These are phyloP conservation scores for Candida mattraensis DNA, from an alignment of 805 yeast species.

Conservation along the genomic window DNA sequence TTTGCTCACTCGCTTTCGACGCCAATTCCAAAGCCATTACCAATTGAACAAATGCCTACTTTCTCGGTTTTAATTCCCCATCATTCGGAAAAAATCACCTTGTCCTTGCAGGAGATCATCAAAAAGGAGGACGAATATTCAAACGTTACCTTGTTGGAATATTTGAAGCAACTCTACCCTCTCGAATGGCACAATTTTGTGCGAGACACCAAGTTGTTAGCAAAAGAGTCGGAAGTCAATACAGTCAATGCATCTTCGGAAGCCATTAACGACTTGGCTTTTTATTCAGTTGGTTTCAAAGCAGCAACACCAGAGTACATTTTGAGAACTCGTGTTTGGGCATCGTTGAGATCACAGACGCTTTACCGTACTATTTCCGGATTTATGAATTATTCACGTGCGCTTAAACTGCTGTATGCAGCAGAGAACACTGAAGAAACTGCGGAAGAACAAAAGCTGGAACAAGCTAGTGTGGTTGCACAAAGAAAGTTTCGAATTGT, in stretches of 20 bases:
- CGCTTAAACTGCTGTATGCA: slow-evolving; percentile 63
- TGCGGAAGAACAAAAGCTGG: slow-evolving; percentile 39
- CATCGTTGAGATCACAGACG: slow-evolving; percentile 80
- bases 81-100: slow-evolving; percentile 76
- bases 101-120: slow-evolving; percentile 76
- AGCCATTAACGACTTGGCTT: slow-evolving; percentile 56
- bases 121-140: slow-evolving; percentile 67
- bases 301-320: slow-evolving; percentile 61
- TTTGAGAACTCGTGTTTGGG: slow-evolving; percentile 80
- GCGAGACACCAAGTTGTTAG: slow-evolving; percentile 53
- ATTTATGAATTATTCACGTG: slow-evolving; percentile 73
- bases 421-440: slow-evolving; percentile 45
- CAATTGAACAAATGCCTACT: slow-evolving; percentile 70
- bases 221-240: slow-evolving; percentile 39
- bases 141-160: slow-evolving; percentile 53
- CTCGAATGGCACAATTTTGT: slow-evolving; percentile 59
- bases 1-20: slow-evolving; percentile 89
- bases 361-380: slow-evolving; percentile 81
- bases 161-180: slow-evolving; percentile 55
- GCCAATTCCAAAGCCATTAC: slow-evolving; percentile 73
- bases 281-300: slow-evolving; percentile 68
- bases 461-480: slow-evolving; percentile 53
- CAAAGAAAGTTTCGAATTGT: slow-evolving; percentile 63
- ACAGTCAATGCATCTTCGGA: slow-evolving; percentile 15
- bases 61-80: slow-evolving; percentile 87